Conservation (phyloP, 2,329 filamentous ascomycete genomes). For the Claviceps sp. region DNA sequence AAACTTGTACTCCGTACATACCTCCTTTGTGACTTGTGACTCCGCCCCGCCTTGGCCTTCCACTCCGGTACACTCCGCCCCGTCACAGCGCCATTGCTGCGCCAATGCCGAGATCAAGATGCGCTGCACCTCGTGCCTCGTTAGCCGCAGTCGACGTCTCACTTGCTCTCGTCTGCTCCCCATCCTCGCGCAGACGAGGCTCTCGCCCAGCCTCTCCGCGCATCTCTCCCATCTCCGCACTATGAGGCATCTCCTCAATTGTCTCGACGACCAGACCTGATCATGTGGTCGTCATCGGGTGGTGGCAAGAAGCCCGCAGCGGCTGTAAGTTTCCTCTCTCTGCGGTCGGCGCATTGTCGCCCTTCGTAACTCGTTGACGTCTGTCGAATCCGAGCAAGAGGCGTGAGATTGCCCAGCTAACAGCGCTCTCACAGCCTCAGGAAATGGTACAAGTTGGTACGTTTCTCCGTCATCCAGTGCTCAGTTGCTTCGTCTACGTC, state of each 20-base stretch:
- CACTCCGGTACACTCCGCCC: too few relatives aligned
- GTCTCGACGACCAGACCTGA: conserved; percentile 17
- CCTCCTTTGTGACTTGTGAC: too few relatives aligned
- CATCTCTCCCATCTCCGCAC: conserved; percentile 12
- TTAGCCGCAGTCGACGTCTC: not conserved
- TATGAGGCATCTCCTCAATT: conserved; percentile 16
- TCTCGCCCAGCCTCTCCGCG: conserved; percentile 13
- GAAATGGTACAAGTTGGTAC: conserved; percentile 99
- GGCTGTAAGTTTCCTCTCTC: conserved; percentile 42
- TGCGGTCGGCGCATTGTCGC: not conserved
- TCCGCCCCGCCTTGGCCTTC: too few relatives aligned
- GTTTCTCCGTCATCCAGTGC: conserved; percentile 14
- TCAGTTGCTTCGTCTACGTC: not conserved
- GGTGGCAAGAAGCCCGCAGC: conserved; percentile 57
- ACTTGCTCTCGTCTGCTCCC: not conserved
- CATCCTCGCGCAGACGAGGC: conserved; percentile 8
- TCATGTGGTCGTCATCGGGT: conserved; percentile 53
- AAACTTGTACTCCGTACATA: too few relatives aligned
- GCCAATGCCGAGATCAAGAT: not conserved
- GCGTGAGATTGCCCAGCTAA: conserved; percentile 14
- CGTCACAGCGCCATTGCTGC: not conserved
- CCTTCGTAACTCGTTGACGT: not conserved
- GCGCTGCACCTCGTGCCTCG: not conserved
- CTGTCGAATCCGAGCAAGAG: not conserved
- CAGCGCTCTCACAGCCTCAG: conserved; percentile 39